Evolutionary conservation across 495 filamentous ascomycete genomes (phyloP), one percentile per base, ranked within the genome.

Genomic region (Stereocaulon alpinum): DNA sequence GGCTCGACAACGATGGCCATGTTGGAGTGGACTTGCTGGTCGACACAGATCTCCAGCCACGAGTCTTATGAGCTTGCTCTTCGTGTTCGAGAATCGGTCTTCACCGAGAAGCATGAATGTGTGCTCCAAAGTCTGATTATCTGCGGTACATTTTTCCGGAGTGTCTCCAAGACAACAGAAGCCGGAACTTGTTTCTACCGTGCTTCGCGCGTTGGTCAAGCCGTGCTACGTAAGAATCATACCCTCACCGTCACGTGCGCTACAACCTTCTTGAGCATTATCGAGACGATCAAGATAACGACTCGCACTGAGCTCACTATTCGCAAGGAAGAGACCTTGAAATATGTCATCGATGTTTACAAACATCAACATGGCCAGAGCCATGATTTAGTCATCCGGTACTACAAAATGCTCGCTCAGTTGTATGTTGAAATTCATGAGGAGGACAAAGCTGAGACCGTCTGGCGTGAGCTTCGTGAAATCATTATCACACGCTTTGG

Each of bases 71-170:
- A 77, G 15, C 68, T 84, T 5, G 71, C 78, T 7, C 73, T 81
- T 10, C 74, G 73, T 24, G 71, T 86, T 10, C 77, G 81, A 17
- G 72, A 77, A 34, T 60, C 71, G 0, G 73, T 81, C 3, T 74
- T 85, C 7, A 77, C 78, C 5, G 76, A 81, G 34, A 80, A 81
- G 41, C 78, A 83, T n/a, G 68, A 73, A 34, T 72, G 77, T 0
- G 72, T 84, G 2, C 67, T 86, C 3, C 80, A 86, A 61, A 80
- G 72, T 32, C 57, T 82, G 48, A 73, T 83, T 24, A 70, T 81
- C 40, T 76, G 78, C 59, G 81, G 79, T 30, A 74, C 71, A 42
- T 68, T 78, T 0, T 76, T 78, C 42, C 61, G 64, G 40, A 66
- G 73, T 3, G 54, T 70, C 17, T 70, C 70, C 0, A 71, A 76